These are phyloP conservation scores for Isatis lusitanica DNA, from an alignment of 441 rosid genomes.

Conservation along the genomic window DNA sequence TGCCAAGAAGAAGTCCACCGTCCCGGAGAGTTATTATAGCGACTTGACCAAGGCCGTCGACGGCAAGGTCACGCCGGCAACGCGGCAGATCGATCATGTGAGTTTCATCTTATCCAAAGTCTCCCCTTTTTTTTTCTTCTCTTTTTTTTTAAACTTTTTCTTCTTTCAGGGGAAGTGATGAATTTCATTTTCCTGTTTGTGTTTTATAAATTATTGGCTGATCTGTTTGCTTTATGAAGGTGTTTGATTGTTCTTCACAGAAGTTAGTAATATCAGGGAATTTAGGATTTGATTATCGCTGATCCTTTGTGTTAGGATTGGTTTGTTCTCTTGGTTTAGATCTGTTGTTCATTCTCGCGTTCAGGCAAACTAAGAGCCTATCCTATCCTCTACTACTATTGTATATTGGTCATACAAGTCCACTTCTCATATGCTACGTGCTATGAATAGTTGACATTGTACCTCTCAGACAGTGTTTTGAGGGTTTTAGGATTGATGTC, in stretches of 20 bases:
- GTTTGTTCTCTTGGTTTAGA: neutral
- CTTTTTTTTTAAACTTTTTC: neutral
- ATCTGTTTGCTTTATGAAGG: neutral
- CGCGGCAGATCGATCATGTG: conserved; percentile 94
- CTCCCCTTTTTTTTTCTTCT: too few species aligned
- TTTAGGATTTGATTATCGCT: neutral
- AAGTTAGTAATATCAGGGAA: neutral
- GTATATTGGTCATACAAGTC: conserved; percentile 10
- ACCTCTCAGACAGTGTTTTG: neutral
- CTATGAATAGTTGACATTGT: neutral
- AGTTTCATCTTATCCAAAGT: conserved; percentile 29
- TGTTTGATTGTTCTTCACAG: neutral
- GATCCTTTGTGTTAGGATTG: neutral
- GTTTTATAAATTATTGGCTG: neutral
- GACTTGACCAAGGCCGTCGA: conserved; percentile 89
- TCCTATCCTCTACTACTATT: neutral
- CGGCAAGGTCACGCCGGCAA: conserved; percentile 89
- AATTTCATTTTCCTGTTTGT: neutral
- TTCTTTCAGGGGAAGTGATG: neutral
- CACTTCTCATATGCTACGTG: neutral
- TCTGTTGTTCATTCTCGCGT: conserved; percentile 18
- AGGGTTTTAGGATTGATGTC: neutral
- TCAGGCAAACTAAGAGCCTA: neutral
- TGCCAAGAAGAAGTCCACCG: conserved; percentile 97
- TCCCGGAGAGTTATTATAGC: conserved; percentile 89